These are phyloP conservation scores for Larix kaempferi DNA, from an alignment of 75 land plant genomes.

Conservation along the genomic window DNA sequence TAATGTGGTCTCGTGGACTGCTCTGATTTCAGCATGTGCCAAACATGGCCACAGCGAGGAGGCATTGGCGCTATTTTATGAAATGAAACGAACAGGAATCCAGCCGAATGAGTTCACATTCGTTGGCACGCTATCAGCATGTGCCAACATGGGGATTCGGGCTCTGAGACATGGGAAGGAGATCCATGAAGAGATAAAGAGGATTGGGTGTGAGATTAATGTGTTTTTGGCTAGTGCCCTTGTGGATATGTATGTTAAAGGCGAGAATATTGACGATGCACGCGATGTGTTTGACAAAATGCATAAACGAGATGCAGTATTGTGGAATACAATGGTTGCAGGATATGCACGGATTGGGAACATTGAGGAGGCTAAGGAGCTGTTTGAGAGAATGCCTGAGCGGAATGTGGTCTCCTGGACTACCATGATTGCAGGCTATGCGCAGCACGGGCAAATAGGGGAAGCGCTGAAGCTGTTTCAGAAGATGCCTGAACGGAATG, in stretches of 20 bases:
- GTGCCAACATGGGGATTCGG: neutral
- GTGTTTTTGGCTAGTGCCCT: neutral
- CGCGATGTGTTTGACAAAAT: constrained; percentile 11
- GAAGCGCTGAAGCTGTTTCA: neutral
- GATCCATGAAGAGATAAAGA: neutral
- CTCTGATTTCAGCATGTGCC: constrained; percentile 46
- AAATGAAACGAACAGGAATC: neutral
- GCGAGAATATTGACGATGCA: neutral
- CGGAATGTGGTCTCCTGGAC: constrained; percentile 6
- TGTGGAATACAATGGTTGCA: constrained; percentile 10
- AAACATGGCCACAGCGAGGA: constrained; percentile 25
- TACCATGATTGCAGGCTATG: neutral
- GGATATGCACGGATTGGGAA: neutral
- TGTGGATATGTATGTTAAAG: constrained; percentile 4
- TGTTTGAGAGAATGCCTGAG: neutral
- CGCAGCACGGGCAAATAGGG: neutral
- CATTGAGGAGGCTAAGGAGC: neutral
- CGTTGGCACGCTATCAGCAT: neutral
- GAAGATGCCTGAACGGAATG: neutral
- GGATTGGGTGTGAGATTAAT: neutral
- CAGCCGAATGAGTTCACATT: neutral
- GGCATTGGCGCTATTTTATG: neutral
- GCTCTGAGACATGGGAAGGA: neutral
- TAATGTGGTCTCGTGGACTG: constrained; percentile 29
- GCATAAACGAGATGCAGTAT: neutral